Conservation (phyloP, 352 stramenopile genomes). For the Elongisporangium senticosum region DNA sequence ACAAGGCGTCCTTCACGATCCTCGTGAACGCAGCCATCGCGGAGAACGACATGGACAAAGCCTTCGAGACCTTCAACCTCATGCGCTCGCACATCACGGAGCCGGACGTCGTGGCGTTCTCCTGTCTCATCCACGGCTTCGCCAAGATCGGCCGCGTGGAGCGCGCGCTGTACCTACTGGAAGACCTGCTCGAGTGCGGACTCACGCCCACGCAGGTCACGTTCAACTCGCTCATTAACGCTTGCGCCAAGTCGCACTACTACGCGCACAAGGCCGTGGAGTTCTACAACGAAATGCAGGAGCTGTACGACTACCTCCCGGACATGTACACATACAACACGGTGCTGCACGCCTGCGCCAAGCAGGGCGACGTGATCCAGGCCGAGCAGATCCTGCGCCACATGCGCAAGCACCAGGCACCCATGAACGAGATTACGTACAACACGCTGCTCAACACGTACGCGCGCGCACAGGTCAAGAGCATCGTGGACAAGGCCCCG, state of each 20-base stretch:
- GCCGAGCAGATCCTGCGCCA: conserved; percentile 70
- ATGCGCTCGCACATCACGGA: conserved; percentile 73
- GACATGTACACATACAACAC: conserved; percentile 77
- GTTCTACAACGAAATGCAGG: conserved; percentile 85
- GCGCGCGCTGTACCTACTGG: conserved; percentile 63
- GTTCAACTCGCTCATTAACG: conserved; percentile 77
- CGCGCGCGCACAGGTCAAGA: conserved; percentile 60
- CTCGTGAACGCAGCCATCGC: conserved; percentile 75
- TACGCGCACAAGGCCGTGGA: conserved; percentile 81
- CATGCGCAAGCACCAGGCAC: conserved; percentile 65
- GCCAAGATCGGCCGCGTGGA: conserved; percentile 72
- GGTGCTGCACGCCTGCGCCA: conserved; percentile 69
- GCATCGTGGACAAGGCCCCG: conserved; percentile 59
- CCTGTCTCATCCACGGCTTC: conserved; percentile 66
- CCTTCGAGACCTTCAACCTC: conserved; percentile 81
- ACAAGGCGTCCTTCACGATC: conserved; percentile 71
- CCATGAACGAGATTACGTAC: conserved; percentile 58
- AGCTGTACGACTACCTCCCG: conserved; percentile 78
- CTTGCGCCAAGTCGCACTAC: conserved; percentile 80
- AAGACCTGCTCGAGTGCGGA: conserved; percentile 66
- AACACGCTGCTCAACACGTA: conserved; percentile 80
- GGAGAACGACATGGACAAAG: conserved; percentile 67
- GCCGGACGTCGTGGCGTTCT: conserved; percentile 68
- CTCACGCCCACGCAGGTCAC: conserved; percentile 67
- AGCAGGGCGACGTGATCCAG: conserved; percentile 69